Conservation (phyloP, 805 yeast species). For the Teunomyces lycoperdinae region DNA sequence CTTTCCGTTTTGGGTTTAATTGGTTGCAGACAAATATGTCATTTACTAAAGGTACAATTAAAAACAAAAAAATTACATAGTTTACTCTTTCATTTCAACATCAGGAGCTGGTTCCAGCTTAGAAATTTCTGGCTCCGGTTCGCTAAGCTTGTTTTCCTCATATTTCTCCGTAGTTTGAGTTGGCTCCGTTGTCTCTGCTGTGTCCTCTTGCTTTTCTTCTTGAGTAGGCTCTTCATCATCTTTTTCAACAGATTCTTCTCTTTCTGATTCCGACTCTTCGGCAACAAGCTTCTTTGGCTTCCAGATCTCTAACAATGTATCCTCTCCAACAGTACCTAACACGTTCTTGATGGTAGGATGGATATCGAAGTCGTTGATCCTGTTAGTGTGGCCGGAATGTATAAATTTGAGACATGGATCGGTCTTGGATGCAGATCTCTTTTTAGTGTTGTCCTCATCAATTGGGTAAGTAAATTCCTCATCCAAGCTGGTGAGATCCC, state of each 20-base stretch:
- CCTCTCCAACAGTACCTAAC: conserved; percentile 70
- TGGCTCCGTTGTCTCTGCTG: not conserved
- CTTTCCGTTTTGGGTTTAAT: not conserved
- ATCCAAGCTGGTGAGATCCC: conserved; percentile 67
- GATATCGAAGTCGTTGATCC: conserved; percentile 65
- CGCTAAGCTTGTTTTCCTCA: not conserved
- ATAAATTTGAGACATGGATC: conserved; percentile 78
- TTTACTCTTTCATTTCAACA: conserved; percentile 1
- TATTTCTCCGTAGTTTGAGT: not conserved
- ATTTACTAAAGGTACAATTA: not conserved
- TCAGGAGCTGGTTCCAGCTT: not conserved
- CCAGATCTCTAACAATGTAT: conserved; percentile 75
- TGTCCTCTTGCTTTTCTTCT: conserved; percentile 5
- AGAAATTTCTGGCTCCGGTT: not conserved
- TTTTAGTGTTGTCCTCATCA: conserved; percentile 48
- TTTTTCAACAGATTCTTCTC: conserved; percentile 18
- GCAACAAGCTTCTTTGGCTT: conserved; percentile 52
- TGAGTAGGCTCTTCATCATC: conserved; percentile 2
- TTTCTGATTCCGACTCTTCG: conserved; percentile 31
- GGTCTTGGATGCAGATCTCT: conserved; percentile 42
- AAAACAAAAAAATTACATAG: not conserved
- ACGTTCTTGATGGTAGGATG: conserved; percentile 60
- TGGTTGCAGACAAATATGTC: conserved; percentile 1
- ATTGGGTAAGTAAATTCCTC: conserved; percentile 47
- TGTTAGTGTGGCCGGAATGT: conserved; percentile 84